These are phyloP conservation scores for Hordeum marinum DNA, from an alignment of 176 grass and related monocot species.

Conservation along the genomic window DNA sequence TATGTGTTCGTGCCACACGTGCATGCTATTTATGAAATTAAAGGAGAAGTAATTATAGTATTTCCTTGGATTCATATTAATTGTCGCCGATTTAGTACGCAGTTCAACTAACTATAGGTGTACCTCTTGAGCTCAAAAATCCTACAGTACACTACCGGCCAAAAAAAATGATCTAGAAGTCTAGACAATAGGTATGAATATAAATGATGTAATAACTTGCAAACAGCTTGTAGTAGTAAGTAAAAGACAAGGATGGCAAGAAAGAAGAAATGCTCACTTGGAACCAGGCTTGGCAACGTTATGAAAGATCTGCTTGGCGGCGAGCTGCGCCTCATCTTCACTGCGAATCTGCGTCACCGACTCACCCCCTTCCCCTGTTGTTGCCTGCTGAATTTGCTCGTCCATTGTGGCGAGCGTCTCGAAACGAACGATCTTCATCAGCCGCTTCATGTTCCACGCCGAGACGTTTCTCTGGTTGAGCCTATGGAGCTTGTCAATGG, in stretches of 20 bases:
- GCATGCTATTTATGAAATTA: background rate
- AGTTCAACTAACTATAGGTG: too few relatives aligned
- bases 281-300: slow-evolving; percentile 52
- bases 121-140: too few relatives aligned
- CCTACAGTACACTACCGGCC: too few relatives aligned
- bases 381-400: slow-evolving; percentile 47
- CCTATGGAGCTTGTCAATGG: slow-evolving; percentile 54
- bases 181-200: slow-evolving; percentile 12
- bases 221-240: background rate
- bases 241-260: background rate
- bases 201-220: background rate
- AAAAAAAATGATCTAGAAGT: background rate
- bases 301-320: slow-evolving; percentile 67
- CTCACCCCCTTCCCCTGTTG: slow-evolving; percentile 30
- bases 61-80: too few relatives aligned
- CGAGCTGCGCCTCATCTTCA: slow-evolving; percentile 60
- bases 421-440: slow-evolving; percentile 60
- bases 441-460: slow-evolving; percentile 76
- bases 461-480: slow-evolving; percentile 68
- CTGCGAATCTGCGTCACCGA: slow-evolving; percentile 46
- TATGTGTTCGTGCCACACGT: too few relatives aligned
- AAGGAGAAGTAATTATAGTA: too few relatives aligned
- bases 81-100: too few relatives aligned
- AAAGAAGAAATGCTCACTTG: slow-evolving; percentile 25
- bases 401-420: slow-evolving; percentile 54